A percentile compares a stretch with the other conserved stretches of the same genome.
Evolutionary conservation across 108 stramenopile species (phyloP).

Genomic region (Pseudonitzschia delicatissima): DNA sequence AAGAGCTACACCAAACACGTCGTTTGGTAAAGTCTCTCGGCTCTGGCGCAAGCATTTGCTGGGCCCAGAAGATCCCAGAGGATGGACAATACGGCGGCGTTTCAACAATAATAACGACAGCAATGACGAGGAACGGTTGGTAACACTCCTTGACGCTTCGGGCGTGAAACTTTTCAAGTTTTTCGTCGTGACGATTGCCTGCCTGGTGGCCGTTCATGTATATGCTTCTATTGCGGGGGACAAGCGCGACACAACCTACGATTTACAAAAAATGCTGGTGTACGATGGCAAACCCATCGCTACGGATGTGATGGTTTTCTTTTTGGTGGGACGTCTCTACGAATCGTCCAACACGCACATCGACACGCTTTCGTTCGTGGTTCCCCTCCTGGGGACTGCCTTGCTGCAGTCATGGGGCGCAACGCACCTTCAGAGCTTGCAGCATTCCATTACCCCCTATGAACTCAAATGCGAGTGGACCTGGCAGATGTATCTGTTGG

Average conservation of each 20-base stretch:
- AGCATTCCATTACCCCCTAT: conserved; percentile 63
- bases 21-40: too few relatives aligned
- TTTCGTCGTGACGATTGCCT: conserved; percentile 23
- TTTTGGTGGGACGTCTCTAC: conserved; percentile 60
- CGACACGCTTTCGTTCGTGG: conserved; percentile 50
- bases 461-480: conserved; percentile 69
- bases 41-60: not conserved
- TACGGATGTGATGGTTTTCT: conserved; percentile 52
- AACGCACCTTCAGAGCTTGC: conserved; percentile 38
- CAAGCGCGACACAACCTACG: conserved; percentile 39
- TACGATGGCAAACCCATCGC: conserved; percentile 55
- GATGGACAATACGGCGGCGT: not conserved
- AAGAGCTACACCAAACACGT: too few relatives aligned
- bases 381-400: conserved; percentile 27
- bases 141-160: not conserved
- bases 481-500: conserved; percentile 52
- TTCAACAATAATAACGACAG: not conserved
- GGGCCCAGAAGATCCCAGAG: not conserved
- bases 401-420: conserved; percentile 31
- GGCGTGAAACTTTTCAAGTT: conserved; percentile 60
- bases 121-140: not conserved
- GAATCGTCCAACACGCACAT: conserved; percentile 27
- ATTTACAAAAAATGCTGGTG: conserved; percentile 38
- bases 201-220: conserved; percentile 38
- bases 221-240: conserved; percentile 13